These are phyloP conservation scores for Zygoascus ofunaensis DNA, from an alignment of 805 yeast species.

Conservation along the genomic window DNA sequence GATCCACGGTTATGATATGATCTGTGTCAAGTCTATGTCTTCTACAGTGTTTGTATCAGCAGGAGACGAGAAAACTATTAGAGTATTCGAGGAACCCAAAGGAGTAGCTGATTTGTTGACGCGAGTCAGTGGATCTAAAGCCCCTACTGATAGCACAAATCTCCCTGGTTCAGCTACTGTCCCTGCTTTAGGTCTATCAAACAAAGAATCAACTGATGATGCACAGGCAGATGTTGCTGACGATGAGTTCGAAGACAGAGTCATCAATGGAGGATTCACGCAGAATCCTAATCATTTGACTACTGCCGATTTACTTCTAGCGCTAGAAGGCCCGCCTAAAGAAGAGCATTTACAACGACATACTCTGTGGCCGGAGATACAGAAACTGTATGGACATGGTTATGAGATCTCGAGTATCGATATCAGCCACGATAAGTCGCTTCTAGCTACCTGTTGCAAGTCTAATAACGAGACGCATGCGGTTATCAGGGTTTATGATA, in stretches of 20 bases:
- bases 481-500: constrained; percentile 66
- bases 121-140: constrained; percentile 41
- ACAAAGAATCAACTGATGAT: constrained; percentile 61
- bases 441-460: constrained; percentile 84
- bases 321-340: constrained; percentile 55
- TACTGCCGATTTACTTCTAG: constrained; percentile 14
- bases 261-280: constrained; percentile 17
- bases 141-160: constrained; percentile 15
- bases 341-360: constrained; percentile 89
- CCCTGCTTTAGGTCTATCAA: constrained; percentile 89
- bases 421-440: constrained; percentile 48
- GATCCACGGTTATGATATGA: constrained; percentile 97
- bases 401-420: constrained; percentile 82
- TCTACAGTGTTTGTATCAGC: constrained; percentile 71
- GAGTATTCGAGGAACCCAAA: constrained; percentile 83
- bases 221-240: constrained; percentile 34
- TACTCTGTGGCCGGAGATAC: constrained; percentile 91
- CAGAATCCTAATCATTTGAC: constrained; percentile 15
- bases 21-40: constrained; percentile 56
- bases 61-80: constrained; percentile 87
- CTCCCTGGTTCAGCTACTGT: constrained; percentile 81
- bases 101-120: constrained; percentile 58
- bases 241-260: constrained; percentile 34
- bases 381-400: constrained; percentile 95
- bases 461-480: constrained; percentile 83